phyloP scores from a whole-genome alignment of 2,329 filamentous ascomycete genomes.

The Aspergillus novoparasiticus region DNA sequence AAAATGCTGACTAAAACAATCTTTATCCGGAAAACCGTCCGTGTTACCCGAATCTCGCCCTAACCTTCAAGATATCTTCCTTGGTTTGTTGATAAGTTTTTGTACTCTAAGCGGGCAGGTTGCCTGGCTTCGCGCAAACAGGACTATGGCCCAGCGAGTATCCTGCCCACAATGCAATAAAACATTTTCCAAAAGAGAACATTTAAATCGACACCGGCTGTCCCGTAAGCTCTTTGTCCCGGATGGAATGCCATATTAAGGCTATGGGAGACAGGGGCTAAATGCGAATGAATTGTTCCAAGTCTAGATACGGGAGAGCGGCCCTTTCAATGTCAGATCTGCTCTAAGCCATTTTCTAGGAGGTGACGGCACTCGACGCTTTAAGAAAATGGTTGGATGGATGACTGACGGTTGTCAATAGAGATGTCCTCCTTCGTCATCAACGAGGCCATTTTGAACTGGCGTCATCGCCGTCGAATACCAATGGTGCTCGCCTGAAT shows the following conservation, averaged over 20 bases:
- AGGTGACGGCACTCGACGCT: neutral
- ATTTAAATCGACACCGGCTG: neutral
- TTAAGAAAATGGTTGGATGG: neutral
- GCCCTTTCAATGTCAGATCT: neutral
- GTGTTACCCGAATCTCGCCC: neutral
- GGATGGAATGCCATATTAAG: neutral
- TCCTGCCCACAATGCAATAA: slow-evolving; percentile 3
- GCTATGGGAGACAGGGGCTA: neutral
- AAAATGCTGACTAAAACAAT: neutral
- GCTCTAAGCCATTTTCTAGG: neutral
- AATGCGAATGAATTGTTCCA: neutral
- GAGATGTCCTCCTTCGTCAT: slow-evolving; percentile 1
- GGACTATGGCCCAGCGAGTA: neutral
- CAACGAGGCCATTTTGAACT: neutral
- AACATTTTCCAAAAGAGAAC: neutral
- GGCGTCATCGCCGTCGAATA: neutral
- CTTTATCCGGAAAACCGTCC: neutral
- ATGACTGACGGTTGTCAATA: neutral
- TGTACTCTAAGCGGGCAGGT: neutral
- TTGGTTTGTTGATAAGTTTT: neutral
- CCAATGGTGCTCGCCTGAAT: neutral
- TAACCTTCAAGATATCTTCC: neutral
- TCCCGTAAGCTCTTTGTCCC: neutral
- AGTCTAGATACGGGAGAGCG: neutral
- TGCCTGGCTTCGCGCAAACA: neutral